These are phyloP conservation scores for Elongisporangium senticosum DNA, from an alignment of 352 stramenopile species.

Conservation along the genomic window DNA sequence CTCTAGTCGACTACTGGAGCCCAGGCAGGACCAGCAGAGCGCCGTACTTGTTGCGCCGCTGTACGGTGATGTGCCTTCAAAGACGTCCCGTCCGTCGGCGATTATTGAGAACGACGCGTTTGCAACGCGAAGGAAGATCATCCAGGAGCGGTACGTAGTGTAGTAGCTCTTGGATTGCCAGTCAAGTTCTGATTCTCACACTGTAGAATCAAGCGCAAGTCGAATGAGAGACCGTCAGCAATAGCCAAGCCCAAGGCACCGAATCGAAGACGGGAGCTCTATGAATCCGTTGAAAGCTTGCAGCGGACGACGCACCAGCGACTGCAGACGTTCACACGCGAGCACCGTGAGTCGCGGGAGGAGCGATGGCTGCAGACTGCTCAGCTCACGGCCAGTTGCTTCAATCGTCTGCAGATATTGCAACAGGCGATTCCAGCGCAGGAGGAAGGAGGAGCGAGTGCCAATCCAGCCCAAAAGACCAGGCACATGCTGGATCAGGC, in stretches of 20 bases:
- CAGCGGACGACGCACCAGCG: constrained; percentile 17
- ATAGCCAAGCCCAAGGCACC: neutral
- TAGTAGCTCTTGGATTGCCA: neutral
- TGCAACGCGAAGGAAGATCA: constrained; percentile 12
- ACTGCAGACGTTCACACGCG: constrained; percentile 12
- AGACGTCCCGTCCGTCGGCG: constrained; percentile 1
- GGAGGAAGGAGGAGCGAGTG: neutral
- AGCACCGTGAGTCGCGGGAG: constrained; percentile 6
- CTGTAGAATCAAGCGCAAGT: constrained; percentile 9
- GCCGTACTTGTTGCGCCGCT: neutral
- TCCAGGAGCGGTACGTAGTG: constrained; percentile 32
- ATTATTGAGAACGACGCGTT: constrained; percentile 15
- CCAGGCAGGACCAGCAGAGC: neutral
- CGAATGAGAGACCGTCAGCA: constrained; percentile 7
- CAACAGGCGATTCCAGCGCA: constrained; percentile 1
- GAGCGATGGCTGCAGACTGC: constrained; percentile 15
- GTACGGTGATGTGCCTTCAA: neutral
- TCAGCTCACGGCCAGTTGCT: constrained; percentile 29
- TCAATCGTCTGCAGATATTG: constrained; percentile 33
- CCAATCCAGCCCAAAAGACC: neutral
- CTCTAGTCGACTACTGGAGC: constrained; percentile 7
- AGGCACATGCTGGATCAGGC: constrained; percentile 4
- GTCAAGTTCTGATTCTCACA: neutral
- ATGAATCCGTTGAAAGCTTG: constrained; percentile 30
- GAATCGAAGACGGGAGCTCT: constrained; percentile 34